These are phyloP conservation scores for Theobroma cacao DNA, from an alignment of 345 rosid species.

Conservation along the genomic window DNA sequence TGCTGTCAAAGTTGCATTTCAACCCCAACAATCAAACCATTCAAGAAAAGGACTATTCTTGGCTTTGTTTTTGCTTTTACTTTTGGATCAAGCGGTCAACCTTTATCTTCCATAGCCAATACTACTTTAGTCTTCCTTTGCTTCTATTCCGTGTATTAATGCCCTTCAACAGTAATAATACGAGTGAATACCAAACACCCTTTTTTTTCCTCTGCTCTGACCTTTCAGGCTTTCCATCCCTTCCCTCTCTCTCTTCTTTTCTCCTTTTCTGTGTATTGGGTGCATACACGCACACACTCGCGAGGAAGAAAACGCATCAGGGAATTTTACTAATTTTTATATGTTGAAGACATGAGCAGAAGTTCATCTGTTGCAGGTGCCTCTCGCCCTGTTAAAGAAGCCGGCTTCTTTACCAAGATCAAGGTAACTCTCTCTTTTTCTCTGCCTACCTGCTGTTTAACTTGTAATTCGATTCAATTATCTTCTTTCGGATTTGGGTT, in stretches of 20 bases:
- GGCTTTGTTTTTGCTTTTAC: background rate
- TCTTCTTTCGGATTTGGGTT: slow-evolving; percentile 7
- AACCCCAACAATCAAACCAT: background rate
- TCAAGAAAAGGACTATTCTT: background rate
- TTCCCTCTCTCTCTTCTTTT: background rate
- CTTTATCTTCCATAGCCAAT: too few species aligned
- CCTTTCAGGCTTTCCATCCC: background rate
- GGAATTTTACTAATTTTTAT: background rate
- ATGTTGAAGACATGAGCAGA: slow-evolving; percentile 29
- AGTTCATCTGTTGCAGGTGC: slow-evolving; percentile 32
- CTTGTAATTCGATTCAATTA: background rate
- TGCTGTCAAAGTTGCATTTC: background rate
- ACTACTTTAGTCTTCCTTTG: too few species aligned
- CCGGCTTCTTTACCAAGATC: slow-evolving; percentile 29
- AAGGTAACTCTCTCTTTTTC: slow-evolving; percentile 28
- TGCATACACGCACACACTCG: too few species aligned
- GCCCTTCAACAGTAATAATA: too few species aligned
- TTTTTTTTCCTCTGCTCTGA: background rate
- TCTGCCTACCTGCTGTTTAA: background rate
- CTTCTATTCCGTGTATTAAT: too few species aligned
- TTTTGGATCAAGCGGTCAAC: background rate
- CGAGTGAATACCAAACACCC: too few species aligned
- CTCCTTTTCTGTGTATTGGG: background rate
- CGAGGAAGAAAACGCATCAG: background rate
- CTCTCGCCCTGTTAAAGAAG: slow-evolving; percentile 22